Base-by-base conservation (phyloP, 192 early-diverging fungal genomes). In the Chytriomyces hyalinus region DNA sequence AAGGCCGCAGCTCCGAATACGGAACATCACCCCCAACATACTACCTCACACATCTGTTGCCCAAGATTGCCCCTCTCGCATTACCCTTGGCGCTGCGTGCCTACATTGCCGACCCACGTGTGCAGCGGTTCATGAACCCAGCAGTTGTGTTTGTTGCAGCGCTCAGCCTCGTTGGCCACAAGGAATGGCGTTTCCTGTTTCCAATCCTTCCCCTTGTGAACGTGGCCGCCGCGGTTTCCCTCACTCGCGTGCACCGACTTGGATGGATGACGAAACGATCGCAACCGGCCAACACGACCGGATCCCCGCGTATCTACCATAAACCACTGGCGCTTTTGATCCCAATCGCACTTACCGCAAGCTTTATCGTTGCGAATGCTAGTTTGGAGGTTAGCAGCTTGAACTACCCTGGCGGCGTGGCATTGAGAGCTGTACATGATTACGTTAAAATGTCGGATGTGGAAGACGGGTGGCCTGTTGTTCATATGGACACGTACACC, bases 171-270 rank as follows among this genome's bases (percentile, higher is more conserved):
- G 85, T 95, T 49, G 87, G 88, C 11, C 97, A 98, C 82, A 99
- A 99, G 80, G 97, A 99, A 77, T 96, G 95, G 94, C 85, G 97
- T 13, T 99, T 99, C 79, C 88, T 99, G 0, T 80, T 97, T 3
- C 94, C 96, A 28, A 86, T 88, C 13, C 84, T 99, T 11, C 96
- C 96, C 0, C 75, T 97, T 4, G 75, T 94, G 64, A 96, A 96
- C 69, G 49, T 89, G 5, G 89, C 86, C 66, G 93, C 94, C 6
- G 93, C 90, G 0, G 65, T 85, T 13, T 83, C 49, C 45, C 6
- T 75, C 17, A 75, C 67, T 7, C 47, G 59, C 15, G 44, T 78
- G 0, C 80, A 85, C 66, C 78, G 78, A 1, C 47, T 86, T 7
- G 71, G 76, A 9, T 11, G 64, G 0, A 13, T 83, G 9, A 49